Percentiles rank a stretch among this genome's conserved stretches.
These are phyloP conservation scores for Wickerhamiella qilinensis DNA, from an alignment of 805 yeast genomes.

Conservation along the genomic window DNA sequence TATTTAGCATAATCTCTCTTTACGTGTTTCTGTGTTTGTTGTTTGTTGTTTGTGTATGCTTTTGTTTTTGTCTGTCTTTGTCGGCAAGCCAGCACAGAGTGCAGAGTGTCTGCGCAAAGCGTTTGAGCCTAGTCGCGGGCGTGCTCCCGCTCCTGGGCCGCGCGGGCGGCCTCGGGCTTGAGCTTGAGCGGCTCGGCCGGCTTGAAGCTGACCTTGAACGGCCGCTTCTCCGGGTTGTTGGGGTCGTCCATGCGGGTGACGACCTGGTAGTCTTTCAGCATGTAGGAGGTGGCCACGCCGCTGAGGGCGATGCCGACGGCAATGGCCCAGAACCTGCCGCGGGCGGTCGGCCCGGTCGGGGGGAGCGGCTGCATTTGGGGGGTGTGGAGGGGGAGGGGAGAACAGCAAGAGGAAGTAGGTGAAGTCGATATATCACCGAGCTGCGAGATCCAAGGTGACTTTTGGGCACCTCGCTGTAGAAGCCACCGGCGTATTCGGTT, in stretches of 20 bases:
- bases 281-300: constrained; percentile 13
- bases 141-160: neutral
- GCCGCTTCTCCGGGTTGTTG: constrained; percentile 10
- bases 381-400: no score
- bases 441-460: no score
- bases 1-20: neutral
- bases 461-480: no score
- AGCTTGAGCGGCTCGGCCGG: constrained; percentile 17
- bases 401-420: no score
- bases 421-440: no score
- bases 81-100: no score
- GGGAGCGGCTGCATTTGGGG: constrained; percentile 5
- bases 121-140: neutral
- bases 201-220: constrained; percentile 17
- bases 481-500: no score
- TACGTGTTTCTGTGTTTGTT: neutral
- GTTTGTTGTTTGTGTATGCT: no score
- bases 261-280: constrained; percentile 18
- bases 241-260: constrained; percentile 20
- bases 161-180: constrained; percentile 18
- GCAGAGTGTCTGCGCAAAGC: no score
- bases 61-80: no score
- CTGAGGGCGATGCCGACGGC: constrained; percentile 16
- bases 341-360: constrained; percentile 14
- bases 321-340: constrained; percentile 18